Evolutionary conservation across 768 basidiomycete genomes (phyloP).

Genomic region (Pleurotus ostreatus): DNA sequence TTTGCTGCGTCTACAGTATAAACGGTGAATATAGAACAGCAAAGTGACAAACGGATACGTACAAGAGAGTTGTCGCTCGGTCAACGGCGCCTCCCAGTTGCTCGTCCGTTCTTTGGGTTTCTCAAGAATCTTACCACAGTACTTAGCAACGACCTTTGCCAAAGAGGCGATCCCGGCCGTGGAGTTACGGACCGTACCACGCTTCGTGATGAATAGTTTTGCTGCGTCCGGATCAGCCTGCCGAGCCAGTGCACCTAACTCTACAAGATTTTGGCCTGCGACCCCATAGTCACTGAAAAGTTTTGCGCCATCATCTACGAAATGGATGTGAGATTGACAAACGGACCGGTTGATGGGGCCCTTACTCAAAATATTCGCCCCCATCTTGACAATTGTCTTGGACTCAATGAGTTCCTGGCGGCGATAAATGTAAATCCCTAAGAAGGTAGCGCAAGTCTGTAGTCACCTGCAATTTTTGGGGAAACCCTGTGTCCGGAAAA

Average conservation of each 20-base stretch:
- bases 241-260: slow-evolving; percentile 28
- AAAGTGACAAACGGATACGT: slow-evolving; percentile 3
- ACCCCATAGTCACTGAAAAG: slow-evolving; percentile 35
- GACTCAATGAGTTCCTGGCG: slow-evolving; percentile 27
- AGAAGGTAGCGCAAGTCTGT: background rate
- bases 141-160: slow-evolving; percentile 13
- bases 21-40: background rate
- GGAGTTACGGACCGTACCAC: background rate
- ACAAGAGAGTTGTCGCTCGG: slow-evolving; percentile 25
- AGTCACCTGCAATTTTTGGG: slow-evolving; percentile 22
- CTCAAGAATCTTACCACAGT: slow-evolving; percentile 24
- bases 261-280: slow-evolving; percentile 28
- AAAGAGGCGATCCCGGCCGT: background rate
- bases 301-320: slow-evolving; percentile 32
- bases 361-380: slow-evolving; percentile 30
- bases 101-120: slow-evolving; percentile 27
- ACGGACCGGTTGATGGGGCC: background rate
- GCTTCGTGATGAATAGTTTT: background rate
- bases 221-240: slow-evolving; percentile 22
- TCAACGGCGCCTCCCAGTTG: slow-evolving; percentile 30
- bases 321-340: background rate
- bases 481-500: slow-evolving; percentile 21
- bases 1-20: slow-evolving; percentile 30
- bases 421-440: background rate
- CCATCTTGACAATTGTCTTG: slow-evolving; percentile 24